Conservation (phyloP, 768 basidiomycete species). For the Cystobasidium tubakii region DNA sequence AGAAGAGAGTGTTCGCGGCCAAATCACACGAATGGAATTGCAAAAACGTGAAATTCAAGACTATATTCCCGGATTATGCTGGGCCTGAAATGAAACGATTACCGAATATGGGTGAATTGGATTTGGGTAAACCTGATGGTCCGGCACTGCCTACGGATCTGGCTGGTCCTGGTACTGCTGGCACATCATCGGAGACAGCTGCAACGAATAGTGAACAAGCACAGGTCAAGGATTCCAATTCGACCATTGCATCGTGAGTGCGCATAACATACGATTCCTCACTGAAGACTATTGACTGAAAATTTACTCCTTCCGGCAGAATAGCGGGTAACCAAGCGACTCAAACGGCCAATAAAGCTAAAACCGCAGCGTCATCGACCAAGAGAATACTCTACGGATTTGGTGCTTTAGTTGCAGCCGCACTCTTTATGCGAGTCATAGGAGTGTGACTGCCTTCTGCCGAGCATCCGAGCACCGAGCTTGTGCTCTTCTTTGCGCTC, state of each 20-base stretch:
- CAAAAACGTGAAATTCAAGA: conserved; percentile 43
- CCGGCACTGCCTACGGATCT: conserved; percentile 17
- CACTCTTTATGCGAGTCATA: conserved; percentile 25
- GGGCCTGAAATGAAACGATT: conserved; percentile 62
- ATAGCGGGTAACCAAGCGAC: not conserved
- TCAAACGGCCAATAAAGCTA: not conserved
- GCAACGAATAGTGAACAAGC: not conserved
- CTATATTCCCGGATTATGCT: conserved; percentile 59
- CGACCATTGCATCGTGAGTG: not conserved
- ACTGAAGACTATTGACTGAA: not conserved
- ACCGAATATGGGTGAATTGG: conserved; percentile 75
- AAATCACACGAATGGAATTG: conserved; percentile 79
- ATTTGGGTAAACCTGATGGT: conserved; percentile 34
- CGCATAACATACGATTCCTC: no score
- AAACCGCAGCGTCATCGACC: not conserved
- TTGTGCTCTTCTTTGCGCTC: no score
- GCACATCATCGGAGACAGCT: not conserved
- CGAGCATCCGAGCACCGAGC: not conserved
- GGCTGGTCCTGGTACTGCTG: conserved; percentile 6
- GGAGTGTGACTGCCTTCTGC: not conserved
- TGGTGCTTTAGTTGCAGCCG: conserved; percentile 19
- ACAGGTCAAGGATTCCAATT: not conserved
- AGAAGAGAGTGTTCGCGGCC: conserved; percentile 70
- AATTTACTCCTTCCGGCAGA: not conserved
- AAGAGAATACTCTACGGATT: conserved; percentile 24